Conservation (phyloP, 768 basidiomycete species). For the Bullera alba region DNA sequence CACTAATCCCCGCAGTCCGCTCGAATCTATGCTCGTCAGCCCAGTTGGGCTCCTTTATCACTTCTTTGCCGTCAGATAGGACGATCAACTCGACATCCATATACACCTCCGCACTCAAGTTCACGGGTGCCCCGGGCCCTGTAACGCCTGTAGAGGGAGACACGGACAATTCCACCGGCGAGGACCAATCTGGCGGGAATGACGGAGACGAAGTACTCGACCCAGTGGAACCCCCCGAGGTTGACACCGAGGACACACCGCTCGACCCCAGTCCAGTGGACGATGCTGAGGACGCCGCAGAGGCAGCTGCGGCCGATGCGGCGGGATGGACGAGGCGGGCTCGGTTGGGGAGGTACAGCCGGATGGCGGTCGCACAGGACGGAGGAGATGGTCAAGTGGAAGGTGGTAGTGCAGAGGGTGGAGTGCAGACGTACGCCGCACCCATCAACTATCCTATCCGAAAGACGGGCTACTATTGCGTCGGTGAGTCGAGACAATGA, state of each 20-base stretch:
- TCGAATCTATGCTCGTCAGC: conserved; percentile 62
- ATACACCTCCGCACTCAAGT: conserved; percentile 71
- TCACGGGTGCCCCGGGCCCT: conserved; percentile 48
- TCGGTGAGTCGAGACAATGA: conserved; percentile 76
- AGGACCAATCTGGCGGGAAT: background rate
- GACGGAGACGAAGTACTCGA: no score
- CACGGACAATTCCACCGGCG: background rate
- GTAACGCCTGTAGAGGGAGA: no score
- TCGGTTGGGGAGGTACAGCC: background rate
- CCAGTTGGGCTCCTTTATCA: conserved; percentile 83
- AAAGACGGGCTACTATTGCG: conserved; percentile 92
- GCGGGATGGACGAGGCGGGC: conserved; percentile 5
- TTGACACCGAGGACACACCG: background rate
- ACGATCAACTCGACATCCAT: conserved; percentile 68
- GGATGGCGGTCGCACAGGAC: no score
- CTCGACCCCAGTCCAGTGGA: background rate
- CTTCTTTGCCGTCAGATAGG: conserved; percentile 61
- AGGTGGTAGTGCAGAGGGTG: conserved; percentile 2
- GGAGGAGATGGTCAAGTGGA: background rate
- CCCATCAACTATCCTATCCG: conserved; percentile 76
- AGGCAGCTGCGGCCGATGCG: conserved; percentile 1
- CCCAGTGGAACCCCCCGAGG: background rate
- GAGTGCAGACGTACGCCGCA: conserved; percentile 51
- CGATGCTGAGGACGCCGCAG: conserved; percentile 5
- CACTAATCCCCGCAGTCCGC: conserved; percentile 52